Conservation (phyloP, 2,329 filamentous ascomycete species). For the Colletotrichum navitas region DNA sequence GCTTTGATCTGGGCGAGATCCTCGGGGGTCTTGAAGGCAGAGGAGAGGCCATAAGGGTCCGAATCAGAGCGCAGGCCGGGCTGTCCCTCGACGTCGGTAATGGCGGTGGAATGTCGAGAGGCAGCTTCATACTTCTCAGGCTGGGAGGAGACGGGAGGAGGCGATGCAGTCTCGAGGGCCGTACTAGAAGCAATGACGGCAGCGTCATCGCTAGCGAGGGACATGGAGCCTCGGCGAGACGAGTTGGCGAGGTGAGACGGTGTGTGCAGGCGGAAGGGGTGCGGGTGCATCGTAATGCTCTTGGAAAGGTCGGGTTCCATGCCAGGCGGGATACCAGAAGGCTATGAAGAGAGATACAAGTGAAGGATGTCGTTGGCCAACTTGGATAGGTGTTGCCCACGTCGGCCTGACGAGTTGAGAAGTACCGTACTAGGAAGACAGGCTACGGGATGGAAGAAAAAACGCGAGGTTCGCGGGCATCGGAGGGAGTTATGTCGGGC, state of each 20-base stretch:
- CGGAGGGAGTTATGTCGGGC: neutral
- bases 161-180: constrained; percentile 56
- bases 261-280: constrained; percentile 57
- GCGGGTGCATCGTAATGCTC: constrained; percentile 59
- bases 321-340: constrained; percentile 12
- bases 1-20: constrained; percentile 84
- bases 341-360: neutral
- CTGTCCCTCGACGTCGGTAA: constrained; percentile 64
- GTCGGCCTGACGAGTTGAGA: neutral
- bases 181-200: constrained; percentile 56
- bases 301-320: constrained; percentile 59
- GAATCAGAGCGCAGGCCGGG: constrained; percentile 68
- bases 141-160: constrained; percentile 25
- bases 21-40: constrained; percentile 79
- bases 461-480: neutral
- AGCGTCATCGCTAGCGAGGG: constrained; percentile 44
- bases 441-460: neutral
- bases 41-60: constrained; percentile 86
- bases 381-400: neutral
- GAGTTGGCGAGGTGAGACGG: constrained; percentile 47
- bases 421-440: neutral
- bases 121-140: constrained; percentile 54
- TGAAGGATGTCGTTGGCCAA: neutral
- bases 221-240: constrained; percentile 18
- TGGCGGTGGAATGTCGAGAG: constrained; percentile 56